These are phyloP conservation scores for Colletotrichum spinosum DNA, from an alignment of 2,329 filamentous ascomycete genomes.

Conservation along the genomic window DNA sequence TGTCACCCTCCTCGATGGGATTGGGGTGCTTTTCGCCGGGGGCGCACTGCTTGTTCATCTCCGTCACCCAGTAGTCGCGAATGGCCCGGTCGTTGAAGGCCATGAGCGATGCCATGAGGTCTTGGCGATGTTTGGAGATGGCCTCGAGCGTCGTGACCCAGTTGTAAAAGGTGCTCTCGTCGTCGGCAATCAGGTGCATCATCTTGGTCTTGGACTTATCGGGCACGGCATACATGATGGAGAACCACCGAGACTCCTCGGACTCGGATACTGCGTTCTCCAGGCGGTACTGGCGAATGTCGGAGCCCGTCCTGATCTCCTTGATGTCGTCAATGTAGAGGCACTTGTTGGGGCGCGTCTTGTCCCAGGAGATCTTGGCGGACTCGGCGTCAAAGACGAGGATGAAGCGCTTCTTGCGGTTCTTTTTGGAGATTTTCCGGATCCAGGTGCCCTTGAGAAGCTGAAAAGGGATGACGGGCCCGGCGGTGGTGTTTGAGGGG, in stretches of 20 bases:
- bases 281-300: constrained; percentile 89
- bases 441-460: constrained; percentile 84
- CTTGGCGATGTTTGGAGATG: constrained; percentile 87
- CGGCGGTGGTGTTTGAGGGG: constrained; percentile 58
- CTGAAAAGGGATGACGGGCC: constrained; percentile 80
- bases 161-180: constrained; percentile 75
- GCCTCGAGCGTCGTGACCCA: constrained; percentile 89
- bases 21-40: constrained; percentile 55
- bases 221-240: constrained; percentile 85
- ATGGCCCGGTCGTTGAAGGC: constrained; percentile 87
- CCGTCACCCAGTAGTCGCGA: constrained; percentile 84
- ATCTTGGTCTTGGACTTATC: constrained; percentile 86
- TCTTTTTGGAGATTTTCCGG: constrained; percentile 88
- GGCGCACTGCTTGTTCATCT: constrained; percentile 78
- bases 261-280: constrained; percentile 79
- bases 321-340: constrained; percentile 97
- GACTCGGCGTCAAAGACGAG: constrained; percentile 83
- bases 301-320: constrained; percentile 84
- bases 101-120: constrained; percentile 90
- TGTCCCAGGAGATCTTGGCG: constrained; percentile 91
- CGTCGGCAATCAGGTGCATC: constrained; percentile 87
- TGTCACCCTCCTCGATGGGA: constrained; percentile 71
- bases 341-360: constrained; percentile 79
- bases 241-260: constrained; percentile 83
- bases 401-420: constrained; percentile 75